Evolutionary conservation across 78 protist genomes (phyloP).

Genomic region (Dictyostelium brefeldianum): DNA sequence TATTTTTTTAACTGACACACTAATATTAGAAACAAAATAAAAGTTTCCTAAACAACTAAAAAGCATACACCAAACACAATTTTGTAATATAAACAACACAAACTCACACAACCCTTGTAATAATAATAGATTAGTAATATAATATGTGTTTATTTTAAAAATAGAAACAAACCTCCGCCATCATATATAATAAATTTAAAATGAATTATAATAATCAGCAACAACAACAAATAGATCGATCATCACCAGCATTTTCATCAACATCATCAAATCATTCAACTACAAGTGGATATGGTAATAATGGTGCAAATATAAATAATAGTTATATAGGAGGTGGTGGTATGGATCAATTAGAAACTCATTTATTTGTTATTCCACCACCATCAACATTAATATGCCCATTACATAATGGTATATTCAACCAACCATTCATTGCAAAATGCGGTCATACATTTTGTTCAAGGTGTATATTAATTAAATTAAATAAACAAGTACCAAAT

Average conservation of each 20-base stretch:
- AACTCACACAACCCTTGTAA: too few relatives aligned
- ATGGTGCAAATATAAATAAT: background rate
- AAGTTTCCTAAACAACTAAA: too few relatives aligned
- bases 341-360: background rate
- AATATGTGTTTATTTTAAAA: too few relatives aligned
- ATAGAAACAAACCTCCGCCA: too few relatives aligned
- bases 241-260: slow-evolving; percentile 23
- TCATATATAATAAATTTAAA: background rate
- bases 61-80: too few relatives aligned
- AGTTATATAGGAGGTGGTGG: background rate
- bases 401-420: slow-evolving; percentile 79
- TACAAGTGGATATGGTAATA: background rate
- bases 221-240: background rate
- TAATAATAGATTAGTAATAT: too few relatives aligned
- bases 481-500: background rate
- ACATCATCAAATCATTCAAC: background rate
- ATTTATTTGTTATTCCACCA: slow-evolving; percentile 48
- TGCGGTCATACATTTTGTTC: slow-evolving; percentile 81
- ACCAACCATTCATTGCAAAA: slow-evolving; percentile 74
- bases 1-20: too few relatives aligned
- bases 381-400: slow-evolving; percentile 76
- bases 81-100: too few relatives aligned
- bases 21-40: too few relatives aligned
- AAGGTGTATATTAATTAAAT: slow-evolving; percentile 16
- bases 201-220: background rate